phyloP scores from a whole-genome alignment of 306 rosid genomes.

The Lathyrus tuberosus region DNA sequence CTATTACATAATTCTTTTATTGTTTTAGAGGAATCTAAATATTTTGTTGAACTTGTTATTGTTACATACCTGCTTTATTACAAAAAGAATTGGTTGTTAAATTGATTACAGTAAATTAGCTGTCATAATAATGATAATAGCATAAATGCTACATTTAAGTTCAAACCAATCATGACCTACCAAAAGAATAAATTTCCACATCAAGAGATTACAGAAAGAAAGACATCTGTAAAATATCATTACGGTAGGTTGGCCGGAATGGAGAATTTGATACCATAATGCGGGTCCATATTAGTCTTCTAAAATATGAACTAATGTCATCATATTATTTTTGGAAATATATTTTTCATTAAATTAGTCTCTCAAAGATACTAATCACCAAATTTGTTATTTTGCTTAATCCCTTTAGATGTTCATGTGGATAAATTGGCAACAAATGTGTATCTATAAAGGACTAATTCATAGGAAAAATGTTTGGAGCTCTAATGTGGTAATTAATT shows the following conservation, averaged over 20 bases:
- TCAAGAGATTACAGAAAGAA: constrained; percentile 6
- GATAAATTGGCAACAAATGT: background rate
- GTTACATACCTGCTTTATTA: background rate
- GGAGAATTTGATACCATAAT: constrained; percentile 31
- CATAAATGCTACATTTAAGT: constrained; percentile 18
- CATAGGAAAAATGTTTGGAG: background rate
- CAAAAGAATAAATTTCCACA: constrained; percentile 9
- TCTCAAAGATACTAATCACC: background rate
- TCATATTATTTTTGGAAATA: background rate
- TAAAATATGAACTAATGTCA: background rate
- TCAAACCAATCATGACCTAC: constrained; percentile 24
- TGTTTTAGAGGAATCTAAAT: constrained; percentile 14
- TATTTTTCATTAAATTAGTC: background rate
- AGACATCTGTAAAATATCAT: background rate
- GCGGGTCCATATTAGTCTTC: constrained; percentile 3
- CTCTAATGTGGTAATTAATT: background rate
- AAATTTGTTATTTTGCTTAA: background rate
- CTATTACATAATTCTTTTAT: background rate
- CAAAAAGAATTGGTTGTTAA: background rate
- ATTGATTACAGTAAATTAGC: background rate
- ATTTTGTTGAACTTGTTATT: constrained; percentile 12
- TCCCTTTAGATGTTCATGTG: background rate
- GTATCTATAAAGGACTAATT: background rate
- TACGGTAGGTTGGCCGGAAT: constrained; percentile 21
- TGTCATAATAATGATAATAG: constrained; percentile 18